Conservation (phyloP, 495 filamentous ascomycete genomes). For the Tuber umbilicatum region DNA sequence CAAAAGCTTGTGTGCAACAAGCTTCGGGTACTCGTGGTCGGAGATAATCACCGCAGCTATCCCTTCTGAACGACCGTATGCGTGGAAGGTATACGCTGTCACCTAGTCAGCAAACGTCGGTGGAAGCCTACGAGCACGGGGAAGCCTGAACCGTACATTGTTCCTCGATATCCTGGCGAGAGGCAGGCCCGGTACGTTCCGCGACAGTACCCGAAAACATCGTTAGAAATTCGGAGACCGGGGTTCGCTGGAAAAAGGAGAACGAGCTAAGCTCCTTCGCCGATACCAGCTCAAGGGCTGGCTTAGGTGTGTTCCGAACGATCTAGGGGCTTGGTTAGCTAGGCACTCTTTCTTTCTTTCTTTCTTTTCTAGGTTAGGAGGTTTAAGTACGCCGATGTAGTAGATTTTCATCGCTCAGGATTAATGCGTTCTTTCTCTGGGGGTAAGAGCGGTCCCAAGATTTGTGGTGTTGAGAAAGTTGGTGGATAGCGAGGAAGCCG, state of each 20-base stretch:
- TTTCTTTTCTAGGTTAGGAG: slow-evolving; percentile 3
- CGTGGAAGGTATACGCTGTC: slow-evolving; percentile 75
- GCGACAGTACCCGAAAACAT: slow-evolving; percentile 65
- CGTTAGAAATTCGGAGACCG: slow-evolving; percentile 62
- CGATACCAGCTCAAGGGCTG: slow-evolving; percentile 70
- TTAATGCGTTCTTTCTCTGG: background rate
- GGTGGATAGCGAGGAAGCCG: background rate
- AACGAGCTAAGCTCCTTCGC: slow-evolving; percentile 76
- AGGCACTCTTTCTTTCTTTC: slow-evolving; percentile 1
- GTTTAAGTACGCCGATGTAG: slow-evolving; percentile 73
- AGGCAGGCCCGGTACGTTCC: slow-evolving; percentile 74
- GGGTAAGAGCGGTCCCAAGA: background rate
- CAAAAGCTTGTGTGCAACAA: slow-evolving; percentile 90
- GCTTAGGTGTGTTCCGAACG: slow-evolving; percentile 70
- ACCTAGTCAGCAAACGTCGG: slow-evolving; percentile 13
- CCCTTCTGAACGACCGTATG: slow-evolving; percentile 80
- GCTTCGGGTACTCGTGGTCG: slow-evolving; percentile 79
- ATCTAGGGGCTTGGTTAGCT: slow-evolving; percentile 50
- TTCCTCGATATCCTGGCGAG: slow-evolving; percentile 86
- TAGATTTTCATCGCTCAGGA: slow-evolving; percentile 68
- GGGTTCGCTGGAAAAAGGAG: slow-evolving; percentile 70
- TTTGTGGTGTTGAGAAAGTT: background rate
- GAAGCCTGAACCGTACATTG: slow-evolving; percentile 52
- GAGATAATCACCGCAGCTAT: slow-evolving; percentile 82
- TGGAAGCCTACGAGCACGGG: background rate